Evolutionary conservation across 768 basidiomycete species (phyloP).

Genomic region (Boletus edulis): DNA sequence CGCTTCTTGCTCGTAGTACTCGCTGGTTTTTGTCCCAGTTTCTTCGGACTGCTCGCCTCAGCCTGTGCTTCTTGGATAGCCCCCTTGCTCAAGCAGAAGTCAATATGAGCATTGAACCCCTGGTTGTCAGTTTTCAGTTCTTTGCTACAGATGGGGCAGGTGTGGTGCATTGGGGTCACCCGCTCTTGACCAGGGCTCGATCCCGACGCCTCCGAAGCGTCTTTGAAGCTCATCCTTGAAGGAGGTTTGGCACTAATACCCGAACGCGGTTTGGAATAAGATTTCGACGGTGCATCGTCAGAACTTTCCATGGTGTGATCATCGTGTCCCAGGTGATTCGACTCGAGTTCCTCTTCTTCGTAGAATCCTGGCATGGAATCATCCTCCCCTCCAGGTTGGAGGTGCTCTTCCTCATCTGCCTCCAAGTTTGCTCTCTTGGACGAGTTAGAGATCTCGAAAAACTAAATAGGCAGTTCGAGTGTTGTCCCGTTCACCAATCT

Average conservation of each 20-base stretch:
- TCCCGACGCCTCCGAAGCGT: constrained; percentile 12
- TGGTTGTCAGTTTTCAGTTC: constrained; percentile 67
- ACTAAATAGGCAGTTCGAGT: constrained; percentile 37
- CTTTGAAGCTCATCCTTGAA: not conserved
- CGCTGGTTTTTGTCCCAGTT: constrained; percentile 1
- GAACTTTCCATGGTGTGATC: constrained; percentile 5
- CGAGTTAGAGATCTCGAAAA: constrained; percentile 46
- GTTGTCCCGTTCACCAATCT: not conserved
- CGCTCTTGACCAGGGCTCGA: constrained; percentile 14
- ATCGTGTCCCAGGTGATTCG: constrained; percentile 7
- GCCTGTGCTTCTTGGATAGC: constrained; percentile 72
- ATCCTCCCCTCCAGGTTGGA: constrained; percentile 25
- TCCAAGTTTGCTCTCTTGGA: constrained; percentile 43
- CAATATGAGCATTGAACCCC: constrained; percentile 82
- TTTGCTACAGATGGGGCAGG: constrained; percentile 74
- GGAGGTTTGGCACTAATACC: not conserved
- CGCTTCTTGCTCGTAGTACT: constrained; percentile 12
- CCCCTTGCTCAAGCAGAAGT: constrained; percentile 80
- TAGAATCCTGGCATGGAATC: constrained; percentile 53
- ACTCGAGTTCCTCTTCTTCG: constrained; percentile 42
- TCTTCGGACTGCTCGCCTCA: constrained; percentile 22
- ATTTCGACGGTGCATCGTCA: constrained; percentile 1
- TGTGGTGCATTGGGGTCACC: constrained; percentile 25
- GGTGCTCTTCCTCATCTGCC: constrained; percentile 4
- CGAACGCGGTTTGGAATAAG: constrained; percentile 16